phyloP scores from a whole-genome alignment of 2,329 filamentous ascomycete genomes.

The Alternaria longipes region DNA sequence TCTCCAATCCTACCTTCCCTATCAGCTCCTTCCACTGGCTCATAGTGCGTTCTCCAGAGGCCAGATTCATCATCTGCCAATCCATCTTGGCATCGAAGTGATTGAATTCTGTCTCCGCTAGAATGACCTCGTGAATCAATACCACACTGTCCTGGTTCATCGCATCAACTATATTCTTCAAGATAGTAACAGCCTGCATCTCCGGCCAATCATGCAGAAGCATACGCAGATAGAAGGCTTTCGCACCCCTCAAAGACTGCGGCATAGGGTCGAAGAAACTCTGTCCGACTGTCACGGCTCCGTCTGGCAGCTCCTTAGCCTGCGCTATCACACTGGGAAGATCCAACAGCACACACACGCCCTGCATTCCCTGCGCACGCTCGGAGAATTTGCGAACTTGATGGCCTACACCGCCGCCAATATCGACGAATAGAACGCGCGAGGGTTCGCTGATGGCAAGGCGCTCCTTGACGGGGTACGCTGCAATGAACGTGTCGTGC shows the following conservation, averaged over 20 bases:
- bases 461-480: slow-evolving; percentile 26
- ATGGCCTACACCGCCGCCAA: slow-evolving; percentile 18
- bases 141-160: slow-evolving; percentile 51
- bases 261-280: slow-evolving; percentile 33
- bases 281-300: slow-evolving; percentile 18
- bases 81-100: slow-evolving; percentile 49
- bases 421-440: slow-evolving; percentile 26
- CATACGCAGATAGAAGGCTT: slow-evolving; percentile 41
- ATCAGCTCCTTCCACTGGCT: slow-evolving; percentile 50
- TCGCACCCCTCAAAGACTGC: slow-evolving; percentile 23
- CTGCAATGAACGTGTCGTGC: slow-evolving; percentile 18
- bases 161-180: slow-evolving; percentile 31
- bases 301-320: slow-evolving; percentile 6
- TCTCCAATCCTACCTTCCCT: slow-evolving; percentile 46
- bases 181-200: slow-evolving; percentile 40
- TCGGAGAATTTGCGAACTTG: neutral
- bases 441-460: slow-evolving; percentile 14
- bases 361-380: neutral
- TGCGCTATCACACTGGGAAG: slow-evolving; percentile 21
- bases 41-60: slow-evolving; percentile 53
- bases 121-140: slow-evolving; percentile 55
- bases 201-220: slow-evolving; percentile 57
- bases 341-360: slow-evolving; percentile 24
- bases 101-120: slow-evolving; percentile 47
- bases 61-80: slow-evolving; percentile 55